phyloP scores from a whole-genome alignment of 306 rosid species.

The peach (Prunus persica) region Prunus_persica_NCBIv2 NC_034015.1:12202001-12202500 shows the following conservation, averaged over 20 bases:
- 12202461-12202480: conserved; percentile 34
- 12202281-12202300: conserved; percentile 56
- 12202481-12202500: neutral
- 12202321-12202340: conserved; percentile 78
- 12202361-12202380: conserved; percentile 82
- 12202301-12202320: conserved; percentile 63
- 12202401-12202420: conserved; percentile 61
- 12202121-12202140: neutral
- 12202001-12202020: too few relatives aligned
- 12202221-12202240: neutral
- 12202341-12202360: conserved; percentile 84
- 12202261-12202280: conserved; percentile 93
- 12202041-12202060: neutral
- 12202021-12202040: neutral
- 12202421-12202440: conserved; percentile 36
- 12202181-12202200: neutral
- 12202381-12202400: conserved; percentile 70
- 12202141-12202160: neutral
- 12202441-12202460: conserved; percentile 20
- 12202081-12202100: neutral
- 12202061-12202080: neutral
- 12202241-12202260: conserved; percentile 23
- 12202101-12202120: neutral
- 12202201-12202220: neutral
- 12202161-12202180: neutral